phyloP scores from a whole-genome alignment of 768 basidiomycete genomes.

The Termitomyces sp. region DNA sequence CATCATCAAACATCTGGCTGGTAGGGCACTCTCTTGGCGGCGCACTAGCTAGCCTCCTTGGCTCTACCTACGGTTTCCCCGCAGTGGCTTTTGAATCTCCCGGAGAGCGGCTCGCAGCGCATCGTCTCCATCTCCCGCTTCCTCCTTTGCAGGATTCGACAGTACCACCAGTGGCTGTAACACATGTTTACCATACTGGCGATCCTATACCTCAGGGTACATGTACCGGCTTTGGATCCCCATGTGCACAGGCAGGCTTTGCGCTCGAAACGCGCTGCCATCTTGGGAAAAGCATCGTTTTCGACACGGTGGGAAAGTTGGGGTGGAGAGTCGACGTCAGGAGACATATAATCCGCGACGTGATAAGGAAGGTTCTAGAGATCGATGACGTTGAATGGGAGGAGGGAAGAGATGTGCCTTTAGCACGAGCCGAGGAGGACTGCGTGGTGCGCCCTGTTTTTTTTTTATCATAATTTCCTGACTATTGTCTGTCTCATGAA shows the following conservation, averaged over 20 bases:
- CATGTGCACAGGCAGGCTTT: constrained; percentile 81
- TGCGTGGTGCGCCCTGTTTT: constrained; percentile 8
- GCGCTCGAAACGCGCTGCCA: constrained; percentile 88
- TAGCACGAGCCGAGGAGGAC: constrained; percentile 11
- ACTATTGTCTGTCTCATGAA: background rate
- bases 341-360: constrained; percentile 65
- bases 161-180: constrained; percentile 42
- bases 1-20: constrained; percentile 82
- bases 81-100: constrained; percentile 91
- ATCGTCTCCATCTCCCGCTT: constrained; percentile 81
- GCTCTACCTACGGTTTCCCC: constrained; percentile 86
- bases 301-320: constrained; percentile 80
- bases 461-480: background rate
- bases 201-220: constrained; percentile 89
- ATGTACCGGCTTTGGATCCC: constrained; percentile 70
- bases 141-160: constrained; percentile 37
- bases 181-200: constrained; percentile 84
- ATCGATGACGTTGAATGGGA: constrained; percentile 49
- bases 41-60: constrained; percentile 81
- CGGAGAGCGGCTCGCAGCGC: constrained; percentile 65
- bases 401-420: constrained; percentile 32
- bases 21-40: constrained; percentile 92
- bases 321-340: constrained; percentile 81
- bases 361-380: constrained; percentile 61
- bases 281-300: constrained; percentile 80